Conservation (phyloP, 1,284 basidiomycete genomes). For the Leccinum subspadiceum region DNA sequence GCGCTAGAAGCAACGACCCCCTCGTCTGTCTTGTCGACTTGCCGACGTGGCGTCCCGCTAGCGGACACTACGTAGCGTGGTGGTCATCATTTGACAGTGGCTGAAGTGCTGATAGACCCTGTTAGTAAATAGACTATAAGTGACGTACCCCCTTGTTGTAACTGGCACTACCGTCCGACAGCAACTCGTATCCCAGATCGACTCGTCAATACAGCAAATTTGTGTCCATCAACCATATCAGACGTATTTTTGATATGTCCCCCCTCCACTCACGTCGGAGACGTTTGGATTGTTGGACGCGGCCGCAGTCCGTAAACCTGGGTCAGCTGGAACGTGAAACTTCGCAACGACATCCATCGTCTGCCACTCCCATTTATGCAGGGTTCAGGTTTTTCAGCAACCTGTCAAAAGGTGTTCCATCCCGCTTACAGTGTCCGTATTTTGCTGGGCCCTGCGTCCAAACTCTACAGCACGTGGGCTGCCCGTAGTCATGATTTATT, state of each 20-base stretch:
- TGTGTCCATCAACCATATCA: background rate
- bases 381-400: background rate
- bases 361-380: conserved; percentile 1
- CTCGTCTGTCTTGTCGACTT: background rate
- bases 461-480: background rate
- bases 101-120: background rate
- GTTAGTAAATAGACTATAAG: no score
- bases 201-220: background rate
- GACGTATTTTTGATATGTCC: background rate
- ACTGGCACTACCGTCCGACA: background rate
- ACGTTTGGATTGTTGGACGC: background rate
- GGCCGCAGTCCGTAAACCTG: background rate
- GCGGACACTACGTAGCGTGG: background rate
- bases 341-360: background rate
- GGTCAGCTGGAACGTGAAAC: conserved; percentile 13
- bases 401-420: conserved; percentile 4
- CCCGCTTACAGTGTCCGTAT: background rate
- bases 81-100: background rate
- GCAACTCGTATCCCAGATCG: background rate
- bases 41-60: background rate
- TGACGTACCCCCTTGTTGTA: background rate
- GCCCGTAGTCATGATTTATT: background rate
- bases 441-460: background rate
- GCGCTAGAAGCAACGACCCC: background rate
- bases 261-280: background rate